Base-by-base conservation (phyloP, 306 rosid species). In the Echinosophora koreensis region DNA sequence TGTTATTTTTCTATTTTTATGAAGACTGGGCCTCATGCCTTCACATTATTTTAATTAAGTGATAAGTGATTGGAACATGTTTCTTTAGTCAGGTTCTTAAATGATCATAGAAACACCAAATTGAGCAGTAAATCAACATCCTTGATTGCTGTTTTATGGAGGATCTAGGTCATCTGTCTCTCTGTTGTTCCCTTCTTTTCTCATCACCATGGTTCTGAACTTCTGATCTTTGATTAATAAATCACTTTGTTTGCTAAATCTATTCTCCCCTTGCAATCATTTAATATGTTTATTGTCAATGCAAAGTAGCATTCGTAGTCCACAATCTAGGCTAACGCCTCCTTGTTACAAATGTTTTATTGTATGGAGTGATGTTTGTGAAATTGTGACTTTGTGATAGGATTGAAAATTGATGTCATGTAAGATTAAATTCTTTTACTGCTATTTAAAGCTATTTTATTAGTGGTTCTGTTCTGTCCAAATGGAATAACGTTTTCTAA, bases 311-410 rank as follows among this genome's bases (percentile, higher is more conserved):
- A 44, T 56, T 65, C 41, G 10, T 67, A 27, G 18, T 67, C 30
- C 35, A 28, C 61, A 35, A 52, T 81, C 66, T 68, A 68, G 64
- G 64, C 59, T 37, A 30, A 55, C 17, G 15, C 68, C 7, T 37
- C 60, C 32, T 47, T 47, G 57, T 67, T 80, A 34, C 58, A 11
- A 60, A 59, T 34, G 37, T 51, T 60, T 66, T 62, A 73, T 51
- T 27, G 57, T 8, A 42, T 18, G 62, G 28, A 77, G 66, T 41
- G 74, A 66, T 22, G 14, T 35, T 51, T 50, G 37, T 56, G 69
- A 34, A 39, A 61, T 54, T 39, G 10, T 38, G 83, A 54, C 39
- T 42, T 80, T 41, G 49, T 35, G 35, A 4, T 50, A 68, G 32
- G 41, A 12, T 56, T 64, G 65, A 30, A 69, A 54, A 54, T 69